Percentiles rank a stretch among this genome's conserved stretches.
Conservation (phyloP, 805 yeast genomes). For the Cyberlindnera subsufficiens region DNA sequence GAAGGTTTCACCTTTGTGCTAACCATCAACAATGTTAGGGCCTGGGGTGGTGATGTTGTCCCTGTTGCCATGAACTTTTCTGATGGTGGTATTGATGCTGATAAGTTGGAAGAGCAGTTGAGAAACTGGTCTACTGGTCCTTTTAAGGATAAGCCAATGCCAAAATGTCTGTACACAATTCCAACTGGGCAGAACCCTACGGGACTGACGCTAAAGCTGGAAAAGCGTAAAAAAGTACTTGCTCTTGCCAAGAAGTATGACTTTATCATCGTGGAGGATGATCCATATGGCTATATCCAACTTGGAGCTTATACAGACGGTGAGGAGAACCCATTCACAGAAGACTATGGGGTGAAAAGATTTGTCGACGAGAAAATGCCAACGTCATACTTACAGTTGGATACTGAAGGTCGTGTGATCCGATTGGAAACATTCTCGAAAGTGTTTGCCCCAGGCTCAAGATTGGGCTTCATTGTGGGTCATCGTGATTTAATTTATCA, state of each 20-base stretch:
- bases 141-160: conserved; percentile 46
- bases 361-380: conserved; percentile 39
- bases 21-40: conserved; percentile 36
- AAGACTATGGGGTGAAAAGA: conserved; percentile 31
- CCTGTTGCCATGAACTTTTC: conserved; percentile 39
- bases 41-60: conserved; percentile 44
- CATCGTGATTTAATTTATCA: conserved; percentile 40
- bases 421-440: conserved; percentile 62
- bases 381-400: conserved; percentile 47
- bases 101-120: conserved; percentile 41
- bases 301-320: conserved; percentile 28
- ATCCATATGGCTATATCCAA: conserved; percentile 60
- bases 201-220: conserved; percentile 48
- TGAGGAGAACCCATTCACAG: conserved; percentile 36
- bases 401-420: conserved; percentile 56
- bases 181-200: conserved; percentile 71
- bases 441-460: conserved; percentile 60
- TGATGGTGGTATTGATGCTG: conserved; percentile 44
- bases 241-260: conserved; percentile 49
- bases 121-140: conserved; percentile 49
- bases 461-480: conserved; percentile 55
- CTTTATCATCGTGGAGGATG: conserved; percentile 60
- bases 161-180: conserved; percentile 57
- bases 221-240: conserved; percentile 43
- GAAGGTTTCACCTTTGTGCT: conserved; percentile 70